These are phyloP conservation scores for Eremothecium gossypii DNA, from an alignment of 1,139 yeast genomes.

Conservation along the genomic window DNA sequence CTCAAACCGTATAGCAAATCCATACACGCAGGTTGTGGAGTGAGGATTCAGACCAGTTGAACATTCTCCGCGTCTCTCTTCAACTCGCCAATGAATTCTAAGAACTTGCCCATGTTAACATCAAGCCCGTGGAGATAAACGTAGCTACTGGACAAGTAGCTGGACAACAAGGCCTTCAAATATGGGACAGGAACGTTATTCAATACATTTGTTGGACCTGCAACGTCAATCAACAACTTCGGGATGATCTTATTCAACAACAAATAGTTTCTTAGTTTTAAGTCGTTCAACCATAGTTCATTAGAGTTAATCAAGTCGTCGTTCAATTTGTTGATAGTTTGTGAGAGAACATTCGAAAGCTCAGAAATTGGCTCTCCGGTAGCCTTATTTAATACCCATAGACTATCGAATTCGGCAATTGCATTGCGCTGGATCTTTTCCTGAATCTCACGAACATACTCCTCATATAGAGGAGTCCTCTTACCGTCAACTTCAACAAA, in stretches of 20 bases:
- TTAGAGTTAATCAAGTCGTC: slow-evolving; percentile 80
- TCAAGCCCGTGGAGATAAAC: slow-evolving; percentile 81
- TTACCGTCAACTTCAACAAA: slow-evolving; percentile 33
- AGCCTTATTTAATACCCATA: slow-evolving; percentile 67
- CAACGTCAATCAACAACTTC: slow-evolving; percentile 51
- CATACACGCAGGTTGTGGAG: not conserved
- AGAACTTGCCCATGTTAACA: slow-evolving; percentile 30
- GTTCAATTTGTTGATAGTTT: slow-evolving; percentile 77
- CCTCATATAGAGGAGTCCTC: slow-evolving; percentile 67
- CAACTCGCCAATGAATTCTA: slow-evolving; percentile 28
- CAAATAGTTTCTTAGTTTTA: slow-evolving; percentile 65
- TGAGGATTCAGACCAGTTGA: slow-evolving; percentile 1
- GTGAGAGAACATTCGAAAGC: slow-evolving; percentile 76
- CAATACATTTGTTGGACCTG: slow-evolving; percentile 70
- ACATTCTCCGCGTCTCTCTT: slow-evolving; percentile 23
- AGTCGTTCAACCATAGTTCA: slow-evolving; percentile 80
- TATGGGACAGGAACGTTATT: slow-evolving; percentile 80
- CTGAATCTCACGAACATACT: slow-evolving; percentile 80
- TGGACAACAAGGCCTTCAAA: slow-evolving; percentile 82
- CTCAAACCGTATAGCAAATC: too few species aligned
- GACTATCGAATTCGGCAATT: slow-evolving; percentile 69
- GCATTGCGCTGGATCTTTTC: slow-evolving; percentile 69
- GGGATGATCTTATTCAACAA: slow-evolving; percentile 70
- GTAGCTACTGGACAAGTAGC: slow-evolving; percentile 79
- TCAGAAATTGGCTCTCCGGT: slow-evolving; percentile 69